Evolutionary conservation across 1,284 basidiomycete species (phyloP), one percentile per base, ranked within the genome.

Genomic region (Ustilago nuda): DNA sequence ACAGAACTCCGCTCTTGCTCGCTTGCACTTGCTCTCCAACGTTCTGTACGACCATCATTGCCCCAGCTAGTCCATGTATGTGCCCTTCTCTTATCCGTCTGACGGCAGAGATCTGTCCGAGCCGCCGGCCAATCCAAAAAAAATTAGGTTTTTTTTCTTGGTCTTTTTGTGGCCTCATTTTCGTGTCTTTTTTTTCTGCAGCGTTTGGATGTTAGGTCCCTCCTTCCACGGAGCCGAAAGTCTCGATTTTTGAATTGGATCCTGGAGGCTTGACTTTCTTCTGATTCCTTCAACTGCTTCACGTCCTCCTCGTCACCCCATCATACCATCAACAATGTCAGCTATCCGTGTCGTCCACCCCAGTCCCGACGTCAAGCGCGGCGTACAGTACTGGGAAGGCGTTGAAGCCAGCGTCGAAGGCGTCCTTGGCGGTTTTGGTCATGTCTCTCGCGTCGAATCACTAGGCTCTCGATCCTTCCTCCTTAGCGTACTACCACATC

Each of bases 401-500:
- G 83, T 85, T 13, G 76, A 81, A 11, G 80, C 84, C 0, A 85
- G 80, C 46, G 84, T 85, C 15, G 82, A 84, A 65, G 83, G 83
- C 15, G 82, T 84, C 4, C 75, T 84, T 13, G 83, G 83, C 17
- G 83, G 84, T 0, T 85, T 78, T 36, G 83, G 83, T 19, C 76
- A 78, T 19, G 83, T 85, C 23, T 84, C 84, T 4, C 79, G 82
- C 27, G 75, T 85, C 45, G 84, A 85, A 35, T 79, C 84, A 52
- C 65, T 85, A 3, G 84, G 84, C n/a, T 80, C 82, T 15, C 81
- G 84, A 37, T 73, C 78, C 17, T 85, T 85, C 60, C 75, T 85
- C 0, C 60, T 85, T 33, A 65, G 68, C 52, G 61, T 82, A 1
- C 72, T 85, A 12, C 81, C 83, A 6, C 77, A 78, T 36, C 72